Percentiles rank a stretch among this genome's conserved stretches.
These are phyloP conservation scores for Pseudoperonospora humuli DNA, from an alignment of 352 stramenopile genomes.

Conservation along the genomic window DNA sequence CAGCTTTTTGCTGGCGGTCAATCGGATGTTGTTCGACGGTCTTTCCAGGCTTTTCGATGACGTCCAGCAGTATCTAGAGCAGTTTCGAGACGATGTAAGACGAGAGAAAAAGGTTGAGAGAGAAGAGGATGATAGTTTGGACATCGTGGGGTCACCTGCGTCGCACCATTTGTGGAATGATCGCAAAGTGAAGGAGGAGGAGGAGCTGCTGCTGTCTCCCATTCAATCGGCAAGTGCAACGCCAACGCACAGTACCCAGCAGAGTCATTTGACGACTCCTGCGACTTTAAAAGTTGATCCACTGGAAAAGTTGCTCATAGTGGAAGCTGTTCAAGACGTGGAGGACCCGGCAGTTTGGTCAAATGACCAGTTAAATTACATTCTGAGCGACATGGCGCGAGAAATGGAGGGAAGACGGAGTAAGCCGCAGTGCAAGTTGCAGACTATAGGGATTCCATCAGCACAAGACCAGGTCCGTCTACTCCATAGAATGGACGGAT, in stretches of 20 bases:
- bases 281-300: constrained; percentile 2
- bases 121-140: constrained; percentile 6
- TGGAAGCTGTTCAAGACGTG: constrained; percentile 14
- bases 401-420: constrained; percentile 22
- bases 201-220: constrained; percentile 31
- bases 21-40: constrained; percentile 59
- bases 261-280: constrained; percentile 11
- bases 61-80: constrained; percentile 40
- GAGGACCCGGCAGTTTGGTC: constrained; percentile 35
- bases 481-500: constrained; percentile 22
- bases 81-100: constrained; percentile 31
- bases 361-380: constrained; percentile 52
- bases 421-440: background rate
- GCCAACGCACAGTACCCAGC: constrained; percentile 5
- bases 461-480: constrained; percentile 15
- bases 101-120: constrained; percentile 9
- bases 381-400: constrained; percentile 37
- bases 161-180: constrained; percentile 29
- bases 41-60: constrained; percentile 63
- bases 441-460: background rate
- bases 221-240: constrained; percentile 16
- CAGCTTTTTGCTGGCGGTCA: constrained; percentile 50
- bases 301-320: constrained; percentile 4
- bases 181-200: constrained; percentile 9
- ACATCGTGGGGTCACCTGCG: constrained; percentile 14